These are phyloP conservation scores for Lavandula angustifolia DNA, from an alignment of 257 asterid genomes.

Conservation along the genomic window DNA sequence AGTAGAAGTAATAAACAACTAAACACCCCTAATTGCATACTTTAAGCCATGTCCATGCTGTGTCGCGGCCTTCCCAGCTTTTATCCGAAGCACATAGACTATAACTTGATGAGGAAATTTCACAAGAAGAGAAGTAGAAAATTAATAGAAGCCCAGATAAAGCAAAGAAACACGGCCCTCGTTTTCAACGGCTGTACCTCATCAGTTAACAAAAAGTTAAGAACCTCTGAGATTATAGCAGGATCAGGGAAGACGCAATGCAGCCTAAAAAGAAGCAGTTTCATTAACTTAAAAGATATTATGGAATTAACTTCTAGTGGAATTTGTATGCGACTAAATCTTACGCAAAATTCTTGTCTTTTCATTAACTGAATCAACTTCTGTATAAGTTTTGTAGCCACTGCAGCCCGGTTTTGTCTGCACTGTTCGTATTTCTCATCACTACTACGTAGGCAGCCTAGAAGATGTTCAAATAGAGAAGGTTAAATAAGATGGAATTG, in stretches of 20 bases:
- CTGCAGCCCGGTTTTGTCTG: conserved; percentile 31
- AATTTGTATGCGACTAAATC: not conserved
- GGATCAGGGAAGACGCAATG: conserved; percentile 43
- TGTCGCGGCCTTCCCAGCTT: conserved; percentile 49
- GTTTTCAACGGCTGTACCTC: conserved; percentile 35
- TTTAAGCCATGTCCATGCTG: conserved; percentile 47
- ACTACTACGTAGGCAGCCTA: conserved; percentile 44
- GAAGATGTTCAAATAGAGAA: not conserved
- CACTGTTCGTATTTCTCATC: conserved; percentile 37
- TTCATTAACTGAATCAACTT: conserved; percentile 40
- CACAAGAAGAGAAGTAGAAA: not conserved
- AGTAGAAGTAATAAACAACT: too few species aligned
- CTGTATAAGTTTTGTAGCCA: conserved; percentile 35
- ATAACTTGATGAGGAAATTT: conserved; percentile 38
- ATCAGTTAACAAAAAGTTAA: conserved; percentile 36
- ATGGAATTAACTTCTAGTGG: not conserved
- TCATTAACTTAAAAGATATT: not conserved
- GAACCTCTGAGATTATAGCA: conserved; percentile 32
- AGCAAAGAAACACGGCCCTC: not conserved
- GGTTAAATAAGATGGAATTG: not conserved
- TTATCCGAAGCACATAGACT: conserved; percentile 19
- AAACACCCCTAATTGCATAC: conserved; percentile 16
- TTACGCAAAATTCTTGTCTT: conserved; percentile 41
- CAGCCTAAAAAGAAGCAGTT: conserved; percentile 32
- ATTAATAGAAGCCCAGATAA: not conserved